phyloP scores from a whole-genome alignment of 495 filamentous ascomycete genomes.

The Penicillium pancosmium region DNA sequence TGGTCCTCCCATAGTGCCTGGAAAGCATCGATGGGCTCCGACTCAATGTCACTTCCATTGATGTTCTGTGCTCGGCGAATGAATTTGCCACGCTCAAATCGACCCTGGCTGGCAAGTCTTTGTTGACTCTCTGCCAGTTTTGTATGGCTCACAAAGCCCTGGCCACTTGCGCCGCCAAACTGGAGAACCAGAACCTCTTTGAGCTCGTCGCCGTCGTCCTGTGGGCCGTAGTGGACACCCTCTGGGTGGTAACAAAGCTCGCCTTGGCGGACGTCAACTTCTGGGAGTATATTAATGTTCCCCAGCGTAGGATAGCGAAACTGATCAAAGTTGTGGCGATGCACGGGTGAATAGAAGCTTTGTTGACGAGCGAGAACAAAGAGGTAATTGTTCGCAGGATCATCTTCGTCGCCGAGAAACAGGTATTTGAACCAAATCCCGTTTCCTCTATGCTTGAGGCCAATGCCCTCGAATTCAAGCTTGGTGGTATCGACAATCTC shows the following conservation, averaged over 20 bases:
- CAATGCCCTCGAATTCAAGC: background rate
- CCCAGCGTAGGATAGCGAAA: constrained; percentile 11
- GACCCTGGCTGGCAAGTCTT: constrained; percentile 3
- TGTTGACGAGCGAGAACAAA: constrained; percentile 8
- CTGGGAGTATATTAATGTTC: constrained; percentile 10
- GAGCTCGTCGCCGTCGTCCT: constrained; percentile 10
- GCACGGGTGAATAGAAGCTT: constrained; percentile 15
- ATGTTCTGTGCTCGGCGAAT: background rate
- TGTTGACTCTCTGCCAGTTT: constrained; percentile 5
- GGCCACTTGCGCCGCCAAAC: constrained; percentile 18
- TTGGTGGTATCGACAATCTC: constrained; percentile 8
- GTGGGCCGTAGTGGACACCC: constrained; percentile 16
- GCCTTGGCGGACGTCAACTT: constrained; percentile 10
- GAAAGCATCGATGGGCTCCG: background rate
- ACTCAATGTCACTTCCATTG: background rate
- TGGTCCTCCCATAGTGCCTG: background rate
- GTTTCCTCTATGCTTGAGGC: constrained; percentile 15
- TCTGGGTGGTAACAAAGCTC: constrained; percentile 21
- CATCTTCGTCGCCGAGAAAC: constrained; percentile 11
- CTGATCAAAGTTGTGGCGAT: constrained; percentile 21
- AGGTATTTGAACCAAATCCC: constrained; percentile 16
- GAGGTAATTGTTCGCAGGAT: constrained; percentile 9
- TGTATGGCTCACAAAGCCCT: constrained; percentile 12
- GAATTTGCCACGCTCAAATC: constrained; percentile 9
- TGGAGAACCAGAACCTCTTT: constrained; percentile 17